Percentiles rank a stretch among this genome's conserved stretches.
phyloP scores from a whole-genome alignment of 768 basidiomycete species.

The Porphyrellus cyaneotinctus region DNA sequence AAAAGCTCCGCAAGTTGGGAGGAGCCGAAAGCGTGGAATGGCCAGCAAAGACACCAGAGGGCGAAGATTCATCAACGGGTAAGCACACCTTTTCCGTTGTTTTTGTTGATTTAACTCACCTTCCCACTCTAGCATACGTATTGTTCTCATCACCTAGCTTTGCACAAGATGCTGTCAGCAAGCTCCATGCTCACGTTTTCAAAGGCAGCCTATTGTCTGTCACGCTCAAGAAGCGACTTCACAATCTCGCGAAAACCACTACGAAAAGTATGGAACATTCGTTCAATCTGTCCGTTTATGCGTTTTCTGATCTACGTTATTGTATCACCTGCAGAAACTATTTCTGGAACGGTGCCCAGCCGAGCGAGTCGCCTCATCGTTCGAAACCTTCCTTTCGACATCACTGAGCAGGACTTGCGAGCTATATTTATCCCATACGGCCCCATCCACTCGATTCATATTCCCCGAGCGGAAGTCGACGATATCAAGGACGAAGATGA shows the following conservation, averaged over 20 bases:
- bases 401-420: conserved; percentile 80
- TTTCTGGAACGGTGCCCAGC: conserved; percentile 48
- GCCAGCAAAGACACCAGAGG: conserved; percentile 46
- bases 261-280: conserved; percentile 21
- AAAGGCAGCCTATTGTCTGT: conserved; percentile 86
- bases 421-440: conserved; percentile 85
- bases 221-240: conserved; percentile 81
- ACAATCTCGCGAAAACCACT: conserved; percentile 53
- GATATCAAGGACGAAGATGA: conserved; percentile 29
- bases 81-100: background rate
- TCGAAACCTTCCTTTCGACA: conserved; percentile 82
- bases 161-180: conserved; percentile 68
- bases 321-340: conserved; percentile 21
- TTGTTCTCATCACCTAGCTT: conserved; percentile 64
- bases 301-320: background rate
- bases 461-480: conserved; percentile 49
- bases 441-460: conserved; percentile 79
- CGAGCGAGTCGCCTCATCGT: conserved; percentile 83
- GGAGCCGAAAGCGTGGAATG: conserved; percentile 77
- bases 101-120: background rate
- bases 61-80: conserved; percentile 55
- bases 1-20: conserved; percentile 76
- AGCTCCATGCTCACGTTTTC: conserved; percentile 90
- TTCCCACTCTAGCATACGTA: conserved; percentile 53
- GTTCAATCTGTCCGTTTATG: background rate